Conservation (phyloP, 352 stramenopile species). For the Pythium brassicae region DNA sequence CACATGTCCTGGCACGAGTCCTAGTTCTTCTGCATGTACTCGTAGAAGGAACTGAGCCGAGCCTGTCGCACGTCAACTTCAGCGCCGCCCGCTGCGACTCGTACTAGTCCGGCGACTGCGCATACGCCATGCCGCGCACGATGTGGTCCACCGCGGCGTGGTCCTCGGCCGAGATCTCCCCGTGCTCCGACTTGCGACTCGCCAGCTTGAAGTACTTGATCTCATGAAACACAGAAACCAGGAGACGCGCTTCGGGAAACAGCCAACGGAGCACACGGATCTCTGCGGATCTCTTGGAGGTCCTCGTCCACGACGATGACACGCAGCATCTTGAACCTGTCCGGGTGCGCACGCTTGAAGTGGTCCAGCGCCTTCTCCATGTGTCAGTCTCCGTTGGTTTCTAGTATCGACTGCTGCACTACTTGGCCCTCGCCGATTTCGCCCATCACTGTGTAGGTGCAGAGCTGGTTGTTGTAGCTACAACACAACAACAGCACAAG, state of each 20-base stretch:
- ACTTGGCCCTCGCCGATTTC: constrained; percentile 9
- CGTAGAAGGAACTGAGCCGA: no score
- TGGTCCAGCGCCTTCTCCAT: constrained; percentile 9
- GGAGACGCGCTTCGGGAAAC: constrained; percentile 11
- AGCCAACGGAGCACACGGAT: constrained; percentile 13
- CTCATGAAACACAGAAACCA: constrained; percentile 25
- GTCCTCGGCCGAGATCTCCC: constrained; percentile 11
- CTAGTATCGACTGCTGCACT: constrained; percentile 15
- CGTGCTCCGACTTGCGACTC: constrained; percentile 10
- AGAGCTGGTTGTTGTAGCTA: constrained; percentile 22
- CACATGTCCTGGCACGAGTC: no score
- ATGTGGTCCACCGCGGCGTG: constrained; percentile 2
- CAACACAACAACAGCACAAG: no score
- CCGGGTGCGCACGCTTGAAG: constrained; percentile 15
- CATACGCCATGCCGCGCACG: constrained; percentile 11
- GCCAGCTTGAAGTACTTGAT: constrained; percentile 17
- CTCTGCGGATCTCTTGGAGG: constrained; percentile 21
- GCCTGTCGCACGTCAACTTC: no score
- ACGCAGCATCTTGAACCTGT: constrained; percentile 2
- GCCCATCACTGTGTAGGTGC: constrained; percentile 16
- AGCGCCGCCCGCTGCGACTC: neutral
- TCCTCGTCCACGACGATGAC: constrained; percentile 28
- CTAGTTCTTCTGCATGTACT: no score
- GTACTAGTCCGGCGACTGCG: neutral
- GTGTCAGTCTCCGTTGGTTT: constrained; percentile 19